Evolutionary conservation across 73 alveolate species (phyloP).

Genomic region (Paramecium pentaurelia): DNA sequence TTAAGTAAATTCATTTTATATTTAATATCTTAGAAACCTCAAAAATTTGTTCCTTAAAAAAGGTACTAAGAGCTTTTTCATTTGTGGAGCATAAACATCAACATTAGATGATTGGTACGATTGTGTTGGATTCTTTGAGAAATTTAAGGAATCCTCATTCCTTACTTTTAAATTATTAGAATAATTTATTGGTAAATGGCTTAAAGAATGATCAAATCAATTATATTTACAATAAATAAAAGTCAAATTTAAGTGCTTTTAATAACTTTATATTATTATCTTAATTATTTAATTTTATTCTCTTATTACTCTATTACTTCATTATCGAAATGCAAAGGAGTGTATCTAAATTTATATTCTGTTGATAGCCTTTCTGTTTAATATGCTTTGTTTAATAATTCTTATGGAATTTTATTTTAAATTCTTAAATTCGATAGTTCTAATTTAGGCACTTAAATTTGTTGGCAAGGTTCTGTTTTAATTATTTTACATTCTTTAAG

Average conservation of each 20-base stretch:
- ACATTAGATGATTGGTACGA: conserved; percentile 23
- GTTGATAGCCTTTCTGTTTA: neutral
- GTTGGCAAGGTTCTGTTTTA: neutral
- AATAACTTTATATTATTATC: neutral
- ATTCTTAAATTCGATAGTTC: neutral
- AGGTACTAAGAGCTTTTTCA: neutral
- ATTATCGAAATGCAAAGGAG: neutral
- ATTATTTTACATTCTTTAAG: neutral
- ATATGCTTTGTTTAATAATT: neutral
- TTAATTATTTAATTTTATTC: neutral
- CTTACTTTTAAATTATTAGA: neutral
- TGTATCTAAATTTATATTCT: neutral
- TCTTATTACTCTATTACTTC: neutral
- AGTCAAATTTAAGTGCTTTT: neutral
- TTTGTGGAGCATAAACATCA: neutral
- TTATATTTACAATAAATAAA: neutral
- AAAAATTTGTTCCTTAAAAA: neutral
- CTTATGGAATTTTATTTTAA: neutral
- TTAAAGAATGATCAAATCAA: neutral
- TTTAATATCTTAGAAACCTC: neutral
- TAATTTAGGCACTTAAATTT: neutral
- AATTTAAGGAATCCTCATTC: neutral
- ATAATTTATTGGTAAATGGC: conserved; percentile 10
- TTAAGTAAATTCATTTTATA: neutral
- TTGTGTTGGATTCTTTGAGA: conserved; percentile 8